These are phyloP conservation scores for Fraxinus anomala DNA, from an alignment of 257 asterid genomes.

Conservation along the genomic window DNA sequence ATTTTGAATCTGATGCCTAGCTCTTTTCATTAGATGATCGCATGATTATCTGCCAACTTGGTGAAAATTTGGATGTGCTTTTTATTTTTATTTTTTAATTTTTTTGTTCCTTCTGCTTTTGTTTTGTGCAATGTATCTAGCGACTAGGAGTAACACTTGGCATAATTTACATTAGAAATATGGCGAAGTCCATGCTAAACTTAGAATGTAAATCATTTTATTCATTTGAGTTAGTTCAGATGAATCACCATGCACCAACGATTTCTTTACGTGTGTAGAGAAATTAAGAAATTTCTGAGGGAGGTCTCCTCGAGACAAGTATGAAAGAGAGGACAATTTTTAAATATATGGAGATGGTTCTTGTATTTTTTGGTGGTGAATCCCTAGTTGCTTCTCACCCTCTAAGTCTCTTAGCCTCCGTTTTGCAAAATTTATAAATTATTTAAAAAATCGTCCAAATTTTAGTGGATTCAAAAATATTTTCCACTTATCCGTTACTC, in stretches of 20 bases:
- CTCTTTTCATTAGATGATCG: constrained; percentile 6
- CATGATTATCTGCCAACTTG: not conserved
- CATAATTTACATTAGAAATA: not conserved
- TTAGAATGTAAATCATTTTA: not conserved
- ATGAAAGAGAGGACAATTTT: not conserved
- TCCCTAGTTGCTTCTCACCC: not conserved
- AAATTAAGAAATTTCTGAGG: not conserved
- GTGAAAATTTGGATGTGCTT: not conserved
- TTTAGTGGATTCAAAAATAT: too few relatives aligned
- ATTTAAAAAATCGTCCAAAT: too few relatives aligned
- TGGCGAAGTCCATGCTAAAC: not conserved
- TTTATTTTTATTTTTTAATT: too few relatives aligned
- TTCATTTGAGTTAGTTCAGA: not conserved
- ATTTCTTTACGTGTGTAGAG: not conserved
- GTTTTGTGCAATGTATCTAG: not conserved
- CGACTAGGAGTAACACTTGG: not conserved
- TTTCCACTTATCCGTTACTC: too few relatives aligned
- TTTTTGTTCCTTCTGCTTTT: not conserved
- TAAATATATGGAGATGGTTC: not conserved
- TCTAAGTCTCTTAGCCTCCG: not conserved
- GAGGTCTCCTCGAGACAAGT: not conserved
- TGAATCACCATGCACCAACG: not conserved
- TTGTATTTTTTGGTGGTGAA: not conserved
- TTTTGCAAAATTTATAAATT: too few relatives aligned
- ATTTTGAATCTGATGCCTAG: constrained; percentile 35